Conservation (phyloP, 495 filamentous ascomycete genomes). For the Daldinia concentrica region DNA sequence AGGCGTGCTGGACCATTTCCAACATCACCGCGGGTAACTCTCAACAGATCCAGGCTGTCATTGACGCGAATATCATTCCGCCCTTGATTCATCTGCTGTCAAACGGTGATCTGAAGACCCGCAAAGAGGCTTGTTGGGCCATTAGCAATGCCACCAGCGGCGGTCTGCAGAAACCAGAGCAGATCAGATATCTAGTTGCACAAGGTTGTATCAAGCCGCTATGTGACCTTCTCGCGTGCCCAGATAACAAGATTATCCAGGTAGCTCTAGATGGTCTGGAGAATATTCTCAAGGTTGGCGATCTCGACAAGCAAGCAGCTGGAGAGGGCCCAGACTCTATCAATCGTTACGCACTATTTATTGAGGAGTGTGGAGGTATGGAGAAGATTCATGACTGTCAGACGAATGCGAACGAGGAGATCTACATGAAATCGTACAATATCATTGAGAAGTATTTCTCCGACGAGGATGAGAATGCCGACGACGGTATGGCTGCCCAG, state of each 20-base stretch:
- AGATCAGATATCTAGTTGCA: constrained; percentile 92
- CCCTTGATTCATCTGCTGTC: constrained; percentile 94
- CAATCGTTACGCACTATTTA: constrained; percentile 97
- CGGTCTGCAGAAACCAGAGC: constrained; percentile 97
- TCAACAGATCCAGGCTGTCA: constrained; percentile 94
- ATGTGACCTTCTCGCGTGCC: constrained; percentile 94
- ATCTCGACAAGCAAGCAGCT: constrained; percentile 93
- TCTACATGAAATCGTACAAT: constrained; percentile 99
- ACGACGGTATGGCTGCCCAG: constrained; percentile 65
- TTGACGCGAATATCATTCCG: constrained; percentile 96
- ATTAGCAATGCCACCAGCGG: constrained; percentile 99
- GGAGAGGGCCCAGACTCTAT: constrained; percentile 78
- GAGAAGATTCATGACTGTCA: constrained; percentile 99
- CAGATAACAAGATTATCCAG: constrained; percentile 99
- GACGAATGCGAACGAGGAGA: constrained; percentile 99
- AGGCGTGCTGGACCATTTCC: constrained; percentile 99
- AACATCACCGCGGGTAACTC: constrained; percentile 99
- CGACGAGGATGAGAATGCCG: constrained; percentile 90
- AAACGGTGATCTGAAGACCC: constrained; percentile 98
- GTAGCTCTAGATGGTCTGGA: constrained; percentile 97
- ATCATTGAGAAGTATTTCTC: constrained; percentile 99
- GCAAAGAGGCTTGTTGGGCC: constrained; percentile 99
- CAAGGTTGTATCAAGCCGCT: constrained; percentile 97
- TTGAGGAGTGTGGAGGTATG: constrained; percentile 99
- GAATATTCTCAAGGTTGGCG: constrained; percentile 99